Conservation (phyloP, 2,329 filamentous ascomycete genomes). For the Lasiodiplodia sp. region DNA sequence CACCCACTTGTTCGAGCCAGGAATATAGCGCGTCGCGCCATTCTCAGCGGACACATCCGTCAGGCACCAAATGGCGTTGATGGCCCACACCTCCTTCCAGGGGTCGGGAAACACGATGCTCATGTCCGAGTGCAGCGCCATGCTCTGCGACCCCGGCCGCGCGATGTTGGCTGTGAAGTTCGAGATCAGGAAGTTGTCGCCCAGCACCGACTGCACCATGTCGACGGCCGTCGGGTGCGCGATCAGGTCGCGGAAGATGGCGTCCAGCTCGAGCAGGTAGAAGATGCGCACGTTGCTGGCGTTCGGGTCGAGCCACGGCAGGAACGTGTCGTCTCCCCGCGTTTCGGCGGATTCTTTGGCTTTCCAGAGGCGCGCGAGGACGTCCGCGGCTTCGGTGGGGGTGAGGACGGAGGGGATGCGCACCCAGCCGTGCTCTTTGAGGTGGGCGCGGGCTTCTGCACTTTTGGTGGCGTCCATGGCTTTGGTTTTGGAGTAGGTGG, state of each 20-base stretch:
- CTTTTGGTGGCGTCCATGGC: conserved; percentile 28
- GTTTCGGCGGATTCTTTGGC: conserved; percentile 36
- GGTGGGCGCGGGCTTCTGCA: conserved; percentile 31
- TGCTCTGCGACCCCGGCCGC: conserved; percentile 40
- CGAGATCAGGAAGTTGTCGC: conserved; percentile 42
- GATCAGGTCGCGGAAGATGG: conserved; percentile 40
- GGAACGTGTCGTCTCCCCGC: conserved; percentile 37
- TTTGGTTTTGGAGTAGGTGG: not conserved
- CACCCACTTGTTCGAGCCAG: conserved; percentile 32
- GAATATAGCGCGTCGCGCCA: conserved; percentile 36
- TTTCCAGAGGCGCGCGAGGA: conserved; percentile 38
- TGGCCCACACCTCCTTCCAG: conserved; percentile 37
- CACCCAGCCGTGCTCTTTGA: conserved; percentile 39
- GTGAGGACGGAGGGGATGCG: conserved; percentile 38
- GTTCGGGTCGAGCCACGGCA: conserved; percentile 41
- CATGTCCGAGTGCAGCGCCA: conserved; percentile 45
- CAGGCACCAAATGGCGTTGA: conserved; percentile 43
- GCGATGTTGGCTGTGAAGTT: conserved; percentile 50
- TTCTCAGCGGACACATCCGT: conserved; percentile 42
- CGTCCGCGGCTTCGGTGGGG: conserved; percentile 32
- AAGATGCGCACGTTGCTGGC: conserved; percentile 42
- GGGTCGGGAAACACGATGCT: conserved; percentile 44
- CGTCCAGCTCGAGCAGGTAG: conserved; percentile 42
- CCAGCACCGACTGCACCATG: conserved; percentile 41
- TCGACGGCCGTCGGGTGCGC: conserved; percentile 38